These are phyloP conservation scores for Paraconiothyrium sp. DNA, from an alignment of 2,329 filamentous ascomycete species.

Conservation along the genomic window DNA sequence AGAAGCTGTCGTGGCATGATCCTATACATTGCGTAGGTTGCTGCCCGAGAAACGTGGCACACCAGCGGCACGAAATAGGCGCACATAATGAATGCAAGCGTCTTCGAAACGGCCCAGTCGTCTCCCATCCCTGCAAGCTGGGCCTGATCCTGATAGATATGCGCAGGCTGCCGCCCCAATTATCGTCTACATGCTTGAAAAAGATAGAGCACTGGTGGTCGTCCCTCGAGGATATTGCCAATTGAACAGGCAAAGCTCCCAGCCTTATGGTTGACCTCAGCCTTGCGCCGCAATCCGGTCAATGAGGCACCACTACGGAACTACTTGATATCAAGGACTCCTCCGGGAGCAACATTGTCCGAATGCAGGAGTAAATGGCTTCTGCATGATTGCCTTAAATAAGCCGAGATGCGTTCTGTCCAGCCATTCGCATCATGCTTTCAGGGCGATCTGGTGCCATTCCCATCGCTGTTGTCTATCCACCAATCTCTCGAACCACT, in stretches of 20 bases:
- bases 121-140: background rate
- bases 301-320: conserved; percentile 4
- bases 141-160: background rate
- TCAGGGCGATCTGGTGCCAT: background rate
- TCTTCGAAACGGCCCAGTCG: conserved; percentile 2
- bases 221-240: background rate
- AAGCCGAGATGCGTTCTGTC: background rate
- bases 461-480: background rate
- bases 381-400: conserved; percentile 1
- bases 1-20: conserved; percentile 4
- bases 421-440: background rate
- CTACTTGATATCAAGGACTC: background rate
- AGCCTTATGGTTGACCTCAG: background rate
- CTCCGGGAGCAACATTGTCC: background rate
- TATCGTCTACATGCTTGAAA: background rate
- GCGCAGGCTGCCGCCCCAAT: background rate
- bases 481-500: background rate
- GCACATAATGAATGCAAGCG: background rate
- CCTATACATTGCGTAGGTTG: conserved; percentile 1
- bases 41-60: conserved; percentile 13
- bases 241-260: background rate
- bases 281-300: conserved; percentile 7
- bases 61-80: conserved; percentile 9
- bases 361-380: conserved; percentile 1
- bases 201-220: background rate